Evolutionary conservation across 208 protist genomes (phyloP).

Genomic region (Chromosphaera perkinsii): DNA sequence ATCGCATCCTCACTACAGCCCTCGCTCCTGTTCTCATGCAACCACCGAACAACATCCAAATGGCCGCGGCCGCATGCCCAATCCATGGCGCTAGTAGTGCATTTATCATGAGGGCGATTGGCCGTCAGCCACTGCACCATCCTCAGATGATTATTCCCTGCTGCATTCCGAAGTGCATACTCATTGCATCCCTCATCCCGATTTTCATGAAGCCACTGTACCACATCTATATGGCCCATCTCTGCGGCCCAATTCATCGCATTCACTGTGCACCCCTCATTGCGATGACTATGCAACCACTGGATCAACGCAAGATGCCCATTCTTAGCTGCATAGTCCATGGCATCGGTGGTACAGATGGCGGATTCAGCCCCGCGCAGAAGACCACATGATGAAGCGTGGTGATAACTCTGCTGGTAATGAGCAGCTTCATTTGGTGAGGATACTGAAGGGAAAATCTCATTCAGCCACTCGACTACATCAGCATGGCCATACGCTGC

Average conservation of each 20-base stretch:
- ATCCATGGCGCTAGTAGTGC: too few relatives aligned
- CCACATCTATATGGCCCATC: neutral
- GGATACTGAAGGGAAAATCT: too few relatives aligned
- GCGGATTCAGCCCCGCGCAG: too few relatives aligned
- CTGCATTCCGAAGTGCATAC: too few relatives aligned
- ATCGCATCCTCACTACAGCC: too few relatives aligned
- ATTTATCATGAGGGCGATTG: too few relatives aligned
- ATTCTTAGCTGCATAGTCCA: neutral
- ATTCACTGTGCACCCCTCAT: constrained; percentile 3
- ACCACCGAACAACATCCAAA: neutral
- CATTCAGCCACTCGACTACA: constrained; percentile 1
- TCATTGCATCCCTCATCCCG: constrained; percentile 5
- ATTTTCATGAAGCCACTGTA: neutral
- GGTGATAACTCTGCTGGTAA: too few relatives aligned
- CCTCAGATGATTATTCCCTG: too few relatives aligned
- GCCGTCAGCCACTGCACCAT: too few relatives aligned
- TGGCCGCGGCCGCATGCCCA: neutral
- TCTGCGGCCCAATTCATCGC: neutral
- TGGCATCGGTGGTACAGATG: constrained; percentile 5
- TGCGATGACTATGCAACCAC: neutral
- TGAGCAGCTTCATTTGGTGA: too few relatives aligned
- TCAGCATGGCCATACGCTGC: neutral
- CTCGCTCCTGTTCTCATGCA: constrained; percentile 8
- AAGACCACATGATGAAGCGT: too few relatives aligned
- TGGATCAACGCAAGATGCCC: neutral